These are phyloP conservation scores for Asclepias syriaca DNA, from an alignment of 257 asterid genomes.

Conservation along the genomic window DNA sequence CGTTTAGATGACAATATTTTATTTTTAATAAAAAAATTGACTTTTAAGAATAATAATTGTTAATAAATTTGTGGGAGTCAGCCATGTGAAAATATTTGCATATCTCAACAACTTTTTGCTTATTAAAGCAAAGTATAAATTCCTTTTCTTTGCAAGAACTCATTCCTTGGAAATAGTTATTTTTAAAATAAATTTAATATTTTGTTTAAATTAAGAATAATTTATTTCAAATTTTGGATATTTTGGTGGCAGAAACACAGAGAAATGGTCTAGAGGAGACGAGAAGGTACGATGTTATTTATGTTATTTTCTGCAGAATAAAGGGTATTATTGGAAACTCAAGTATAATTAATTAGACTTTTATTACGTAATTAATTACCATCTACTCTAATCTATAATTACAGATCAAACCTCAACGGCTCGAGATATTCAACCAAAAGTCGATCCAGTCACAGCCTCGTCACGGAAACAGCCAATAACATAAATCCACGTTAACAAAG, in stretches of 20 bases:
- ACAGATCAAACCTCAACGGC: not conserved
- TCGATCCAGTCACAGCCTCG: constrained; percentile 5
- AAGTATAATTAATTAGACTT: not conserved
- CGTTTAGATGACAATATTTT: too few species aligned
- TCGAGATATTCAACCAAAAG: constrained; percentile 2
- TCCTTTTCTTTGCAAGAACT: too few species aligned
- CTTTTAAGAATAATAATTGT: too few species aligned
- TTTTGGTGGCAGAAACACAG: not conserved
- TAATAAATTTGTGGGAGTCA: too few species aligned
- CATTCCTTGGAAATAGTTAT: too few species aligned
- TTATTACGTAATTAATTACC: not conserved
- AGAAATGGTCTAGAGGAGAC: not conserved
- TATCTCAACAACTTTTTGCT: too few species aligned
- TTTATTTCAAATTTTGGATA: not conserved
- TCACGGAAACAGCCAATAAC: not conserved
- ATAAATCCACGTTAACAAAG: constrained; percentile 2
- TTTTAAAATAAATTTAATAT: too few species aligned
- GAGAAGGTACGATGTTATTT: not conserved
- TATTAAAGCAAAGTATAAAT: too few species aligned
- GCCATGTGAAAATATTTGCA: too few species aligned
- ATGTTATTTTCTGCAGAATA: not conserved
- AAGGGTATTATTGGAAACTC: constrained; percentile 8
- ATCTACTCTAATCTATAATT: not conserved
- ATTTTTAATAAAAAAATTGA: too few species aligned
- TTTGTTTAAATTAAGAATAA: too few species aligned